Conservation (phyloP, 768 basidiomycete species). For the Neoboletus subvelutipes region DNA sequence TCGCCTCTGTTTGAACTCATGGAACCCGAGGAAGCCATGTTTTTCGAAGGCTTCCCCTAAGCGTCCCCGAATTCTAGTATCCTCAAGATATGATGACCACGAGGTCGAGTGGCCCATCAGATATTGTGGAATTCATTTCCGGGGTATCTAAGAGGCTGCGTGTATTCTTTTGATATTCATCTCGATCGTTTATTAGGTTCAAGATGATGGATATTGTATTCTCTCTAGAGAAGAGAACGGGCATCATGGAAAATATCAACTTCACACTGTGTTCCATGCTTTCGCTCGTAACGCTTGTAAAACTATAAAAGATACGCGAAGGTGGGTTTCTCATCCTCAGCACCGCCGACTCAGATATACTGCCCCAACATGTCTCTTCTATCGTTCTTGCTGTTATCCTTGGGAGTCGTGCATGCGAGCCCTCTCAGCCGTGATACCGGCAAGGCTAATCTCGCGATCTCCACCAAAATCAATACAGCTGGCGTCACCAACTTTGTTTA, state of each 20-base stretch:
- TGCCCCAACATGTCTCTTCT: conserved; percentile 2
- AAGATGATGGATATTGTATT: not conserved
- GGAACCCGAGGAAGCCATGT: not conserved
- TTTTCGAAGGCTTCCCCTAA: not conserved
- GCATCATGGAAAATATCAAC: not conserved
- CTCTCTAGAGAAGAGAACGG: no score
- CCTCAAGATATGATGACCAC: not conserved
- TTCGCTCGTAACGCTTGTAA: not conserved
- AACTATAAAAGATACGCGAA: not conserved
- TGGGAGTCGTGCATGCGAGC: conserved; percentile 8
- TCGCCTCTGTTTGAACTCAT: not conserved
- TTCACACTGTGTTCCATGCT: not conserved
- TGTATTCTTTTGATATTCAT: no score
- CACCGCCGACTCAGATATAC: no score
- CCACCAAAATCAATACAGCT: conserved; percentile 8
- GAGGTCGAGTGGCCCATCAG: not conserved
- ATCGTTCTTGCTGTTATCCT: conserved; percentile 8
- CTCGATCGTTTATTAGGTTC: not conserved
- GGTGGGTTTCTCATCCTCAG: not conserved
- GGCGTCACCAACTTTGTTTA: conserved; percentile 14
- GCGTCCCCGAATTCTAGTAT: not conserved
- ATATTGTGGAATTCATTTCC: not conserved
- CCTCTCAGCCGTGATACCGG: conserved; percentile 9
- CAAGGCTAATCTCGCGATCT: conserved; percentile 16
- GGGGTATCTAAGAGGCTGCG: not conserved